Evolutionary conservation across 2,329 filamentous ascomycete species (phyloP), one percentile per base, ranked within the genome.

Genomic region (Elsinoe ampelina): DNA sequence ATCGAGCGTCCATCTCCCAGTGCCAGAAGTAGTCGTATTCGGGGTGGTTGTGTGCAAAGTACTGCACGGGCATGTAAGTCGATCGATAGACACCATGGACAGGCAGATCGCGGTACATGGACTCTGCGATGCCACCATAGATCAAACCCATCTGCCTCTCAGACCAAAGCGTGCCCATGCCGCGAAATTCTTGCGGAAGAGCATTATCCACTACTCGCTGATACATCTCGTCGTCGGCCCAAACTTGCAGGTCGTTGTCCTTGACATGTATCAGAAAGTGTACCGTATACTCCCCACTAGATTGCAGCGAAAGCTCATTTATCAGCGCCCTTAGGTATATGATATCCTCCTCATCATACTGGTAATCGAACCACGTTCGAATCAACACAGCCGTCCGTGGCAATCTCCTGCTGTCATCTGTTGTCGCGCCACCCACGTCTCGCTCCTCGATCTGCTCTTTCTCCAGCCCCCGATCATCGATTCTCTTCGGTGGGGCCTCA

Each of bases 21-120:
- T 95, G 88, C 90, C 90, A 95, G 71, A 90, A 89, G 72, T 84
- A 88, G 48, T 95, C 89, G 66, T 91, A 95, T 69, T 95, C 90
- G 1, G 88, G 87, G 70, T 95, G 90, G 64, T 83, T 80, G 66
- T 91, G 84, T 5, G 91, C 88, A 68, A 97, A 97, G 70, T 92
- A 87, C 67, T 96, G 91, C 75, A 97, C 84, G 0, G 91, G 89
- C 89, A 97, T 95, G 65, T 90, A 89, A 8, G 93, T 82, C 56
- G 89, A 91, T 54, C 86, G 80, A 70, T 80, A 80, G 1, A 72
- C 77, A 26, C 87, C 87, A 51, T 88, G 84, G 2, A 86, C 83
- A 50, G 86, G 84, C 26, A 87, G 76, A 54, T 81, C 78, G 12
- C 73, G 76, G 61, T 79, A 78, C 62, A 71, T 71, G 35, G 68